Base-by-base conservation (phyloP, 1,284 basidiomycete species). In the Papiliotrema terrestris region DNA sequence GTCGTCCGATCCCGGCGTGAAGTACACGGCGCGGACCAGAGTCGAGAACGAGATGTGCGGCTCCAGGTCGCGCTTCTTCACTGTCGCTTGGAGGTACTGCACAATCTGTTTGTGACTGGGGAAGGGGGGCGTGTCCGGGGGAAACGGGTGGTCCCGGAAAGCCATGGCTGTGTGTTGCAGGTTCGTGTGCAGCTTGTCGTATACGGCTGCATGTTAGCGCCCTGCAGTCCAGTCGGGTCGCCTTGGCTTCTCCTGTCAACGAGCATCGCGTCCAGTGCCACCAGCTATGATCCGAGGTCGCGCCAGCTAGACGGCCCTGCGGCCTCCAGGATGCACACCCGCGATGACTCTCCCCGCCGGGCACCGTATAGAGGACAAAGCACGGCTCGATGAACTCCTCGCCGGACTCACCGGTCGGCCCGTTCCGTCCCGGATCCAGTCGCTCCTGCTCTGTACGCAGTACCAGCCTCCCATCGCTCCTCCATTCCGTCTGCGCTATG, bases 121-220 rank as follows among this genome's bases (percentile, higher is more conserved):
- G 36, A 61, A 64, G 8, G 53, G 22, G 13, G 62, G 60, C 13
- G 49, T 55, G 35, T 39, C 58, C 43, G 58, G 43, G 13, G 59
- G 56, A 36, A 64, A 64, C 3, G 58, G 60, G 8, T n/a, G 23
- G 36, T 46, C 50, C 39, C 56, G 62, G 56, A 58, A 61, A 15
- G 53, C 58, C 62, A 64, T 64, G 25, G 25, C 57, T 59, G 19
- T 22, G 44, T 43, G 13, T 35, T 55, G 42, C 45, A 50, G 41
- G 23, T 9, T 15, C 15, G 15, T 49, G 26, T 20, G 11, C 23
- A 14, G 4, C 22, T 11, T 3, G 20, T 14, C 17, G 44, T 52
- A 45, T 35, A 60, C 59, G 55, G 39, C 20, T 53, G 38, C 37
- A 56, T 57, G 1, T 44, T 20, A 59, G 62, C 22, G n/a, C n/a